Conservation (phyloP, 805 yeast genomes). For the Isabelozyma rhagii region DNA sequence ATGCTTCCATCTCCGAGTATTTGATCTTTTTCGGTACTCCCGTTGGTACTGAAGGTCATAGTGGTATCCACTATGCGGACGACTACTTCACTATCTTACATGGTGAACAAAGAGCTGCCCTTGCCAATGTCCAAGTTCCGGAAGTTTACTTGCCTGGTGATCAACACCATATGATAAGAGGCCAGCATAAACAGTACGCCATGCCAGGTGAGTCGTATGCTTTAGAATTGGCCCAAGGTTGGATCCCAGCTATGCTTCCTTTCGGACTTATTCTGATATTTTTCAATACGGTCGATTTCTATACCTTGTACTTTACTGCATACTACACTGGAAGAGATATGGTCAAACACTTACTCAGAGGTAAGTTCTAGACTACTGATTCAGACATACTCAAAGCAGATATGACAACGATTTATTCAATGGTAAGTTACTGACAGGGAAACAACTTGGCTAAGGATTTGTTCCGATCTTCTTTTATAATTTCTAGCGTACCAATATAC, state of each 20-base stretch:
- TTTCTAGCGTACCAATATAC: no score
- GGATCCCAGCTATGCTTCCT: conserved; percentile 98
- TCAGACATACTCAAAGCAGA: no score
- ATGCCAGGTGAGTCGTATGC: conserved; percentile 87
- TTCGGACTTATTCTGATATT: conserved; percentile 84
- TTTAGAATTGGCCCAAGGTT: conserved; percentile 94
- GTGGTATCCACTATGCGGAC: conserved; percentile 95
- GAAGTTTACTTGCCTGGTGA: conserved; percentile 86
- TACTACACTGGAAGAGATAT: conserved; percentile 77
- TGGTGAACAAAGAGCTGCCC: conserved; percentile 77
- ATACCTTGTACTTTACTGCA: conserved; percentile 65
- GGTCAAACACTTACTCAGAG: conserved; percentile 60
- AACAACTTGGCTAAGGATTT: no score
- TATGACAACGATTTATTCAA: no score
- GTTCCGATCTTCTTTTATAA: no score
- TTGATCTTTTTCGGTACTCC: conserved; percentile 92
- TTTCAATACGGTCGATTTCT: conserved; percentile 76
- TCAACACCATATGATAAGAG: conserved; percentile 73
- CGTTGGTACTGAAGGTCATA: conserved; percentile 93
- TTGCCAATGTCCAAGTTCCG: conserved; percentile 58
- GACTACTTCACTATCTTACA: conserved; percentile 89
- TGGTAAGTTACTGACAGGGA: no score
- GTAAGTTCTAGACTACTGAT: conserved; percentile 54
- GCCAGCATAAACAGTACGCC: conserved; percentile 75
- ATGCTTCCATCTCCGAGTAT: conserved; percentile 92